phyloP scores from a whole-genome alignment of 176 grass and related monocot genomes.

The Typha latifolia region DNA sequence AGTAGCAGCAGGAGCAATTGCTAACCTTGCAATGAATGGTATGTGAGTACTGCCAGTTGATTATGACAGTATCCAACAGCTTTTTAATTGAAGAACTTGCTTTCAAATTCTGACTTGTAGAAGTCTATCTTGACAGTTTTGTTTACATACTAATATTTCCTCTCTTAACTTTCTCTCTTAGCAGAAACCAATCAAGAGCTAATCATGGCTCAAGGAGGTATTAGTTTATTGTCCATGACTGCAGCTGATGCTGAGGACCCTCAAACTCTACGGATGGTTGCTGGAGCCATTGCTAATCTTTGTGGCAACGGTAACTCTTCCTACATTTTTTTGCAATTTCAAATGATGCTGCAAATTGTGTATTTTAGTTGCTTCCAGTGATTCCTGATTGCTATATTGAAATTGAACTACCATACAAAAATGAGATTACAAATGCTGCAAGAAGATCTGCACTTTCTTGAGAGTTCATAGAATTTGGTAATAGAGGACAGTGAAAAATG shows the following conservation, averaged over 20 bases:
- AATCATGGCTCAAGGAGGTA: constrained; percentile 91
- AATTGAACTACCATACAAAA: neutral
- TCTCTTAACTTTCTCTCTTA: constrained; percentile 21
- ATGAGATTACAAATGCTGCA: neutral
- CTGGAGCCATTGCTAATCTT: constrained; percentile 97
- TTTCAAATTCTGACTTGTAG: neutral
- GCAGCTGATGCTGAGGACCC: constrained; percentile 94
- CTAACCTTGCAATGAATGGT: constrained; percentile 99
- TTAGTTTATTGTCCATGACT: constrained; percentile 84
- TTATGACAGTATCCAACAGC: constrained; percentile 17
- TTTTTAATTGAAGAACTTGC: neutral
- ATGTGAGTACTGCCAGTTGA: constrained; percentile 16
- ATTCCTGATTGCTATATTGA: neutral
- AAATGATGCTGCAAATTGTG: constrained; percentile 6
- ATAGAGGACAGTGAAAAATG: no score
- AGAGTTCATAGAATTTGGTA: no score
- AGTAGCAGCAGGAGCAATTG: constrained; percentile 97
- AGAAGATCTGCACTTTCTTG: no score
- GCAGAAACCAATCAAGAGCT: constrained; percentile 98
- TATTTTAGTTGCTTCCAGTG: neutral
- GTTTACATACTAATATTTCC: neutral
- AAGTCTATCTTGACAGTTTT: neutral
- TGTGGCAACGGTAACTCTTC: constrained; percentile 85
- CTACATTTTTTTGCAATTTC: neutral
- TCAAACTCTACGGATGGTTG: constrained; percentile 97